A percentile compares a stretch with the other conserved stretches of the same genome.
Evolutionary conservation across 129 eudicot genomes (phyloP).

Genomic region (Mikania micrantha): DNA sequence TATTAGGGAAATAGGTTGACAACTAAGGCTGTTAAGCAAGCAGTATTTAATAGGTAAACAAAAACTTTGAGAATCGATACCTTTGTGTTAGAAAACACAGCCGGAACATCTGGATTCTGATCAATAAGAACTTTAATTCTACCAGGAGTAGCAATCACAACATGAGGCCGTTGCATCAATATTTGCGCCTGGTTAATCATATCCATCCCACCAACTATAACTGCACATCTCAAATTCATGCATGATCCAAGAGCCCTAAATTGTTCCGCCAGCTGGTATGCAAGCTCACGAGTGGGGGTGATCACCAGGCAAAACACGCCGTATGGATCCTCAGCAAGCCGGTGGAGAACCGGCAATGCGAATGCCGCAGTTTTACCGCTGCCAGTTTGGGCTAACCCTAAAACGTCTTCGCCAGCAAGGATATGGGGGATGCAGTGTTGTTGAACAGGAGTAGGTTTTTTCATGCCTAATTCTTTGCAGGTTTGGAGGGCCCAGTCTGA

Average conservation of each 20-base stretch:
- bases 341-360: slow-evolving; percentile 73
- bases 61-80: slow-evolving; percentile 21
- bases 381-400: slow-evolving; percentile 85
- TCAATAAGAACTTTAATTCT: slow-evolving; percentile 73
- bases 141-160: slow-evolving; percentile 85
- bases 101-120: slow-evolving; percentile 65
- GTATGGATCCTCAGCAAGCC: slow-evolving; percentile 55
- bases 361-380: slow-evolving; percentile 91
- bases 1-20: too few species aligned
- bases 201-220: slow-evolving; percentile 89
- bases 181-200: slow-evolving; percentile 53
- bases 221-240: slow-evolving; percentile 52
- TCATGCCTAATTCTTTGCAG: slow-evolving; percentile 76
- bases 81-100: slow-evolving; percentile 70
- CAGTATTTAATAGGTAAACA: neutral
- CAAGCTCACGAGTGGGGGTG: slow-evolving; percentile 89
- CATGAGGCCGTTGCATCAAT: slow-evolving; percentile 71
- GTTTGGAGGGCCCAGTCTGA: slow-evolving; percentile 66
- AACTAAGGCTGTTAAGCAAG: neutral
- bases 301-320: slow-evolving; percentile 80
- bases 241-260: slow-evolving; percentile 81
- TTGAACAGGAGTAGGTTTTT: slow-evolving; percentile 80
- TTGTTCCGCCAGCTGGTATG: slow-evolving; percentile 87
- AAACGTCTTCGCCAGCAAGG: slow-evolving; percentile 57
- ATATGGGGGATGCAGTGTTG: slow-evolving; percentile 70